A percentile compares a stretch with the other conserved stretches of the same genome.
Conservation (phyloP, 2,329 filamentous ascomycete genomes). For the Magnaporthiopsis poae region DNA sequence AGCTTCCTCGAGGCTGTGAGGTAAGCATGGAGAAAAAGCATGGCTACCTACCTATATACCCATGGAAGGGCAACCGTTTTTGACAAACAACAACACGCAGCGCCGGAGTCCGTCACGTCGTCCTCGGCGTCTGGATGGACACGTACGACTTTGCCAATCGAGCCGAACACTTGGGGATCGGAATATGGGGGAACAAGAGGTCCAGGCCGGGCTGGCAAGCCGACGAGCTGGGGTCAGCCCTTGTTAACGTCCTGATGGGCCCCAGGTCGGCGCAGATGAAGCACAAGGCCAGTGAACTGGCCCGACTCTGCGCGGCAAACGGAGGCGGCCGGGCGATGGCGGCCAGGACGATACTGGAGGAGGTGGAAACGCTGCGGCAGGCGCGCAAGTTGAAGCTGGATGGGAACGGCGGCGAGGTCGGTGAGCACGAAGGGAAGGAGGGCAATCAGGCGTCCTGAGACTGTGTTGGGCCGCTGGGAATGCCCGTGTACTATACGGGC, state of each 20-base stretch:
- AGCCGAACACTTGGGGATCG: slow-evolving; percentile 33
- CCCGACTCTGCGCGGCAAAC: slow-evolving; percentile 6
- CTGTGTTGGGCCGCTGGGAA: no score
- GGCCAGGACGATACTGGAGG: slow-evolving; percentile 9
- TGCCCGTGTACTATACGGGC: no score
- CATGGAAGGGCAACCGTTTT: no score
- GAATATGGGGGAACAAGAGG: slow-evolving; percentile 19
- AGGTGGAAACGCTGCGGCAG: background rate
- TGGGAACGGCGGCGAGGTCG: background rate
- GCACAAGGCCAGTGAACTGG: slow-evolving; percentile 5
- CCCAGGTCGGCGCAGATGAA: slow-evolving; percentile 1
- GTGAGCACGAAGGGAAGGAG: no score
- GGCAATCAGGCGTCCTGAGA: no score
- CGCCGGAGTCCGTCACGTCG: slow-evolving; percentile 33
- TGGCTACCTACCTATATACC: no score
- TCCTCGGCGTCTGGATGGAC: slow-evolving; percentile 36
- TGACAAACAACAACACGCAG: slow-evolving; percentile 17
- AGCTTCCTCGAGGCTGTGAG: slow-evolving; percentile 29
- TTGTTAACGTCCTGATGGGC: slow-evolving; percentile 12
- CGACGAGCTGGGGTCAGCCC: slow-evolving; percentile 12
- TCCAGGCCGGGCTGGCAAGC: slow-evolving; percentile 13
- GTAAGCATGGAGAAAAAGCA: slow-evolving; percentile 16
- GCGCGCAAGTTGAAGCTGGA: background rate
- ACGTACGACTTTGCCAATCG: slow-evolving; percentile 36
- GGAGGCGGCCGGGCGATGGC: slow-evolving; percentile 8